These are phyloP conservation scores for Fusarium stilboides DNA, from an alignment of 2,329 filamentous ascomycete species.

Conservation along the genomic window DNA sequence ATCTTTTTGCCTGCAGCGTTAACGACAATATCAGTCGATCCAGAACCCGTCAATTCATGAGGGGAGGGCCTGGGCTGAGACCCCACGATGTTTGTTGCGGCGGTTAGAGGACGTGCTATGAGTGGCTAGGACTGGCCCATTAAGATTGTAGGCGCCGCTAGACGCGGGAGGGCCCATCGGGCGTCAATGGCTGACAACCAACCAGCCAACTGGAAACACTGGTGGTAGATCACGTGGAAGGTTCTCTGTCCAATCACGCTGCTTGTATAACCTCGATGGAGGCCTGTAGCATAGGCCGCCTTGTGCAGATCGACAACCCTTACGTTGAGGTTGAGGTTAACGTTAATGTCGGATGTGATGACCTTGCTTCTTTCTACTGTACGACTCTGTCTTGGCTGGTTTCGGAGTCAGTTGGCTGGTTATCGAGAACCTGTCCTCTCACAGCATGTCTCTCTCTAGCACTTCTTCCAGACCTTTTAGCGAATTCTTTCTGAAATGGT, in stretches of 20 bases:
- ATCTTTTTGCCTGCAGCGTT: too few relatives aligned
- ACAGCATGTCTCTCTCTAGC: background rate
- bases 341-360: constrained; percentile 19
- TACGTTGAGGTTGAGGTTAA: constrained; percentile 13
- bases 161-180: constrained; percentile 34
- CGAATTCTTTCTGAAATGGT: constrained; percentile 19
- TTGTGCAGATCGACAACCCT: constrained; percentile 32
- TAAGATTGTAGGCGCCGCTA: constrained; percentile 33
- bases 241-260: constrained; percentile 27
- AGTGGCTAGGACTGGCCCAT: constrained; percentile 40
- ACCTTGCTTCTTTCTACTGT: background rate
- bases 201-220: constrained; percentile 31
- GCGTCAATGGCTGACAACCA: constrained; percentile 36
- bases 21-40: constrained; percentile 21
- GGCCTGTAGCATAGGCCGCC: constrained; percentile 21
- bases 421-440: constrained; percentile 8
- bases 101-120: constrained; percentile 45
- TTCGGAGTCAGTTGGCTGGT: constrained; percentile 25
- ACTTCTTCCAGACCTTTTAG: constrained; percentile 1
- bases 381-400: constrained; percentile 26
- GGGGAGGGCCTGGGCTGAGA: constrained; percentile 16
- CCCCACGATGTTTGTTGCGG: constrained; percentile 42
- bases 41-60: constrained; percentile 21
- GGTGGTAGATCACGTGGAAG: constrained; percentile 26
- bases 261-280: constrained; percentile 34